Percentiles rank a stretch among this genome's conserved stretches.
Conservation (phyloP, 2,329 filamentous ascomycete genomes). For the Hirsutella rhossiliensis region DNA sequence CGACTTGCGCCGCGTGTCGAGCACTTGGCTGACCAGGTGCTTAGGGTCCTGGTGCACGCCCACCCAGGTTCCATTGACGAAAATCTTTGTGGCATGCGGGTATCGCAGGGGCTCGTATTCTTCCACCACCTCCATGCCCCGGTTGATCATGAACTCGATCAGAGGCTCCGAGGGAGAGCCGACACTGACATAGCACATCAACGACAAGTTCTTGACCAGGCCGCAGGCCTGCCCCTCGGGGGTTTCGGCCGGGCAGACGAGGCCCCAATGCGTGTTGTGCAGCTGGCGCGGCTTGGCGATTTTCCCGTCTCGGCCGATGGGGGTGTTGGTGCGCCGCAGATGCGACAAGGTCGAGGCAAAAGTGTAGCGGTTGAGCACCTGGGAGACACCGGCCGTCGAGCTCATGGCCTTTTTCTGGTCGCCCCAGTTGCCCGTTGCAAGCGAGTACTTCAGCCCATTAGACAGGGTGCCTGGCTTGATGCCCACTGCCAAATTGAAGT, state of each 20-base stretch:
- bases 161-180: constrained; percentile 85
- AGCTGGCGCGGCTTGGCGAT: constrained; percentile 95
- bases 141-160: constrained; percentile 87
- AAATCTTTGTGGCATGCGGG: constrained; percentile 92
- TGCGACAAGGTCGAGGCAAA: constrained; percentile 95
- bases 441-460: constrained; percentile 89
- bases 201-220: constrained; percentile 90
- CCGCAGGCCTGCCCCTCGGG: constrained; percentile 98
- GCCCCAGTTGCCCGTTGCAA: constrained; percentile 98
- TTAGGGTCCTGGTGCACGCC: constrained; percentile 86
- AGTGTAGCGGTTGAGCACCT: constrained; percentile 95
- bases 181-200: constrained; percentile 98
- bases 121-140: constrained; percentile 92
- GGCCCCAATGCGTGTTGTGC: constrained; percentile 97
- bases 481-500: constrained; percentile 83
- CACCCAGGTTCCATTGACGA: constrained; percentile 97
- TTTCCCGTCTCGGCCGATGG: constrained; percentile 94
- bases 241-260: constrained; percentile 94
- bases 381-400: constrained; percentile 91
- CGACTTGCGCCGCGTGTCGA: constrained; percentile 65
- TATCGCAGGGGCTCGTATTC: constrained; percentile 82
- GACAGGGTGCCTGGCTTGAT: constrained; percentile 87
- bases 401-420: constrained; percentile 97
- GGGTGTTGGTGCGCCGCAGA: constrained; percentile 93
- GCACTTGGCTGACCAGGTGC: constrained; percentile 68